Percentiles rank a stretch among this genome's conserved stretches.
These are phyloP conservation scores for Colletotrichum truncatum DNA, from an alignment of 2,329 filamentous ascomycete species.

Conservation along the genomic window DNA sequence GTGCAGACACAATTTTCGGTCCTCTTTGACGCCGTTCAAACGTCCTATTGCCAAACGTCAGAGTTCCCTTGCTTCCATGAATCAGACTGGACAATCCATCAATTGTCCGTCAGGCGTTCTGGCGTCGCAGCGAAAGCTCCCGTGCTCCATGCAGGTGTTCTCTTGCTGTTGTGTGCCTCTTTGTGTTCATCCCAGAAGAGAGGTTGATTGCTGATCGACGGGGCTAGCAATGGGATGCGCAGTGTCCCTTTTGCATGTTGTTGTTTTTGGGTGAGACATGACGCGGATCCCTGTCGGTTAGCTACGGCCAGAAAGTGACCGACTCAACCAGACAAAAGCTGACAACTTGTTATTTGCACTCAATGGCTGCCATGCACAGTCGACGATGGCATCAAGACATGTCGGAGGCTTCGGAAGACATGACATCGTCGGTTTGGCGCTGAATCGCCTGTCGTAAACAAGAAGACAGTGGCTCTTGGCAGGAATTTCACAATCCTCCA, in stretches of 20 bases:
- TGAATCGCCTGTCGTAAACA: constrained; percentile 1
- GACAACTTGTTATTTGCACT: background rate
- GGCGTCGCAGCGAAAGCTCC: background rate
- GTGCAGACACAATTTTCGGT: constrained; percentile 23
- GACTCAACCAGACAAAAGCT: background rate
- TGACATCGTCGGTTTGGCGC: background rate
- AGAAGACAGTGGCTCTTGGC: background rate
- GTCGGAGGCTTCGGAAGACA: background rate
- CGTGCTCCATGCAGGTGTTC: background rate
- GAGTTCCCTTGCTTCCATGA: constrained; percentile 20
- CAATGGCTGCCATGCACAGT: background rate
- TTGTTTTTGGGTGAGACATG: constrained; percentile 21
- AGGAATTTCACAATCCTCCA: background rate
- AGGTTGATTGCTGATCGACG: constrained; percentile 20
- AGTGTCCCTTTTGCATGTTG: constrained; percentile 2
- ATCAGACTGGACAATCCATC: constrained; percentile 13
- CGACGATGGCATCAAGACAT: constrained; percentile 18
- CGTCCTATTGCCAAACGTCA: constrained; percentile 1
- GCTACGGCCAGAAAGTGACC: constrained; percentile 8
- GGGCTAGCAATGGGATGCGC: constrained; percentile 23
- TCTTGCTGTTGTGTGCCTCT: background rate
- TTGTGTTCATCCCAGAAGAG: background rate
- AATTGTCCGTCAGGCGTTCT: constrained; percentile 13
- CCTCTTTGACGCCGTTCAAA: constrained; percentile 10
- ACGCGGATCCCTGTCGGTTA: constrained; percentile 20